Conservation (phyloP, 129 eudicot genomes). For the Lactuca sativa region DNA sequence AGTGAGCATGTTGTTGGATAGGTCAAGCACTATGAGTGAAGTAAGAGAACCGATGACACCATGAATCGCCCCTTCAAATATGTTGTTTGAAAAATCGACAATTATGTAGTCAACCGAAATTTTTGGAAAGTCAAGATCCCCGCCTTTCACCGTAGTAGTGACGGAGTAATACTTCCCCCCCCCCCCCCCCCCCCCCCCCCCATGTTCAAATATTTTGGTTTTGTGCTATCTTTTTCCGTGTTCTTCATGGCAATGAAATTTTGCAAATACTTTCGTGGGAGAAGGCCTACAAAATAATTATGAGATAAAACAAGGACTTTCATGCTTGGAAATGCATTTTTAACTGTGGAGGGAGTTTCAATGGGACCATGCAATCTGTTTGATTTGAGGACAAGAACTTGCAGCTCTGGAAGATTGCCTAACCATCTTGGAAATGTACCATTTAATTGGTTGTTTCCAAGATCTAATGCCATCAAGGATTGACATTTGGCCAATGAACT, state of each 20-base stretch:
- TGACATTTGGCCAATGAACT: constrained; percentile 31
- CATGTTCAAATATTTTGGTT: not conserved
- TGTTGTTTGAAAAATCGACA: constrained; percentile 19
- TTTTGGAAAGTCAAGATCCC: not conserved
- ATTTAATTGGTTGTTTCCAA: constrained; percentile 34
- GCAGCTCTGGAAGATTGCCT: constrained; percentile 35
- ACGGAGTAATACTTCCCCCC: constrained; percentile 10
- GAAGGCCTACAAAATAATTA: constrained; percentile 31
- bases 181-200: too few relatives aligned
- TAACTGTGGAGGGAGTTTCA: not conserved
- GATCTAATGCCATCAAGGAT: constrained; percentile 31
- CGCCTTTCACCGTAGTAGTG: not conserved
- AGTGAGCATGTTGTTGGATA: constrained; percentile 36
- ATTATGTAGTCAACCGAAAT: constrained; percentile 10
- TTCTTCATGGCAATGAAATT: constrained; percentile 35
- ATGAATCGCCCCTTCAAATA: constrained; percentile 25
- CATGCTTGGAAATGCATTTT: constrained; percentile 22
- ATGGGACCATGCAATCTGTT: constrained; percentile 38
- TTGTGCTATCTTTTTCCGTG: not conserved
- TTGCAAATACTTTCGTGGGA: constrained; percentile 21
- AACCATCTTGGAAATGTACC: constrained; percentile 40
- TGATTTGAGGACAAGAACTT: constrained; percentile 36
- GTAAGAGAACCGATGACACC: constrained; percentile 22
- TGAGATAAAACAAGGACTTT: constrained; percentile 40
- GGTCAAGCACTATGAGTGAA: constrained; percentile 20